Evolutionary conservation across 768 basidiomycete genomes (phyloP), one percentile per base, ranked within the genome.

Genomic region (Russula ochroleuca): DNA sequence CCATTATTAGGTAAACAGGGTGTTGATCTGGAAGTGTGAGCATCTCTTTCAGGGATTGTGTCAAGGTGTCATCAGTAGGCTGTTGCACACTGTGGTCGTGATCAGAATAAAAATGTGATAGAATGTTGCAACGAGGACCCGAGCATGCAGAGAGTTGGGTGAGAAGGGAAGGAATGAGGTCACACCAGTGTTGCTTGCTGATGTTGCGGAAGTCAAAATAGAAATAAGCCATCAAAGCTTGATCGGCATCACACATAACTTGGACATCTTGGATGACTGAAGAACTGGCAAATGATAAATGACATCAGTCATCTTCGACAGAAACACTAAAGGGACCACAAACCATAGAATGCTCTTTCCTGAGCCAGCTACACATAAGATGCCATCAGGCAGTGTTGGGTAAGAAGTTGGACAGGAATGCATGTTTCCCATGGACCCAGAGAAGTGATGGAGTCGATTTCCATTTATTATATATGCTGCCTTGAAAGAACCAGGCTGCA

Each of bases 301-400:
- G 5, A 37, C 11, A 15, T 57, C 9, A 50, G 3, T 28, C 2
- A 38, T 19, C 9, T 3, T 11, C 3, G 5, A 49, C 28, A n/a
- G 13, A 41, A 14, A 9, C 7, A 28, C 31, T 31, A 8, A 6
- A 35, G 38, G 15, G 6, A 8, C 7, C 0, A 58, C 62, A 2
- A 38, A 63, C 62, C 62, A 58, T 15, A 63, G 62, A 7, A 41
- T 31, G 15, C 19, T 63, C 47, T 63, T 63, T 0, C 62, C 62
- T 7, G 62, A 50, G 23, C 62, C 62, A 28, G 54, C 62, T 60
- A 41, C 14, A 11, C 1, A 17, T 0, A 33, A 28, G 13, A 19
- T n/a, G 9, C 1, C 19, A n/a, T 57, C 8, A 21, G 21, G 19
- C 17, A n/a, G 7, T 10, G 9, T 11, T 21, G 2, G 35, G 5